Evolutionary conservation across 495 filamentous ascomycete species (phyloP), one percentile per base, ranked within the genome.

Genomic region (Penicilliopsis zonata): DNA sequence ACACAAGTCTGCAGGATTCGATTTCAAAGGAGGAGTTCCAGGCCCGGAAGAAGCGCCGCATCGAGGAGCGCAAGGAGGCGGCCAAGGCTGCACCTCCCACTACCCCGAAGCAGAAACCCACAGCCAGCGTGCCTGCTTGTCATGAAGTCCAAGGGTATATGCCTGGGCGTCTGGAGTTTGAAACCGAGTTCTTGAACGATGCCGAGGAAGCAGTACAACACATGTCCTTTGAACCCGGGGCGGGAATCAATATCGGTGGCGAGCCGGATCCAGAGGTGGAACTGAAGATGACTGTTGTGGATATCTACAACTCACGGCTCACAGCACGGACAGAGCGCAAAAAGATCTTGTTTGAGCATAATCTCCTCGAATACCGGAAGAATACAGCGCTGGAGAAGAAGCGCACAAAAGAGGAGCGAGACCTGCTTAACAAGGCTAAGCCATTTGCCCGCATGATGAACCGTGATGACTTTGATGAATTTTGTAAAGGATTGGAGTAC

Each of bases 81-180:
- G 80, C 82, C 19, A 87, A 83, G 57, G 79, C 82, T 27, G 82
- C 83, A 1, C 76, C 83, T 5, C 79, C 86, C 3, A 69, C 83
- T 14, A 81, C 82, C 13, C 87, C 90, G 9, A 94, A 94, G 56
- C 83, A 86, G 50, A 96, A 96, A 47, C 90, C 90, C 0, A 95
- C 87, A 2, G 85, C 87, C 15, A 86, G 79, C 61, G 83, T 92
- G 3, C 90, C 90, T 10, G 72, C 87, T 17, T 96, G 92, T 52
- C 90, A 99, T 55, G 90, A 99, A 52, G 88, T 99, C 17, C 82
- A 92, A 50, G 90, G 90, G 3, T 99, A 93, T 55, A 99, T 99
- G 90, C 90, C 90, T 2, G 90, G 92, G 21, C 84, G 90, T 13
- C 59, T 99, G 36, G 90, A 99, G 49, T 99, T 96, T 46, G 90